A percentile compares a stretch with the other conserved stretches of the same genome.
phyloP scores from a whole-genome alignment of 768 basidiomycete genomes.

The Calvatia gigantea region DNA sequence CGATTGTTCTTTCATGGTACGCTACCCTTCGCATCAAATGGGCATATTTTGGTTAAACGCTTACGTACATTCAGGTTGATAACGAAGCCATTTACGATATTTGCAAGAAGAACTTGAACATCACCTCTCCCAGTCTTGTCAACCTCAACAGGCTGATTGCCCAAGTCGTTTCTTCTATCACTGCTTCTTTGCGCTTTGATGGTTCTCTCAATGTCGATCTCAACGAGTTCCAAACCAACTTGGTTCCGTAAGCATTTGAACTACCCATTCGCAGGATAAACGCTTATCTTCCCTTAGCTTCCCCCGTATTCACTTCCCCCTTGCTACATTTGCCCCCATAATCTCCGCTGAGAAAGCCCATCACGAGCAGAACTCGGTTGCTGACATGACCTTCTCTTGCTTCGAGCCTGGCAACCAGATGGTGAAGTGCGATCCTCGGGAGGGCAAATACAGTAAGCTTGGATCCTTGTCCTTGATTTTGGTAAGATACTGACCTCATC shows the following conservation, averaged over 20 bases:
- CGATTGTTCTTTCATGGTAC: constrained; percentile 99
- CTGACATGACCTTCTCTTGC: constrained; percentile 98
- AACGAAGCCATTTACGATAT: constrained; percentile 99
- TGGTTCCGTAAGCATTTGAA: constrained; percentile 76
- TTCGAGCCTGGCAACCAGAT: constrained; percentile 97
- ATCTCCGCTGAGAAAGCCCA: constrained; percentile 93
- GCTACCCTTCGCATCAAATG: constrained; percentile 9
- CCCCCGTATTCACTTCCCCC: constrained; percentile 98
- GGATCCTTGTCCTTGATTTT: neutral
- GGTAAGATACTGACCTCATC: constrained; percentile 17
- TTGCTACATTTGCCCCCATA: constrained; percentile 94
- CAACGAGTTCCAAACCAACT: constrained; percentile 98
- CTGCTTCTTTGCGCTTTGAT: constrained; percentile 95
- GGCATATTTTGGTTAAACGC: neutral
- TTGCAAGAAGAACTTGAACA: constrained; percentile 92
- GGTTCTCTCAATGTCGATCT: constrained; percentile 97
- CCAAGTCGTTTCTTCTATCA: constrained; percentile 97
- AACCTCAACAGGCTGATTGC: constrained; percentile 97
- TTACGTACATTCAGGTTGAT: constrained; percentile 61
- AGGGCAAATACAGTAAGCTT: constrained; percentile 94
- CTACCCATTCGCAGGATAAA: neutral
- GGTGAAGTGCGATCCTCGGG: constrained; percentile 92
- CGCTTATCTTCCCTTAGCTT: constrained; percentile 49
- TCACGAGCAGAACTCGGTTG: constrained; percentile 96
- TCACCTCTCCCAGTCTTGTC: constrained; percentile 81